A percentile compares a stretch with the other conserved stretches of the same genome.
Evolutionary conservation across 208 protist species (phyloP).

Genomic region (Porcisia hertigi): DNA sequence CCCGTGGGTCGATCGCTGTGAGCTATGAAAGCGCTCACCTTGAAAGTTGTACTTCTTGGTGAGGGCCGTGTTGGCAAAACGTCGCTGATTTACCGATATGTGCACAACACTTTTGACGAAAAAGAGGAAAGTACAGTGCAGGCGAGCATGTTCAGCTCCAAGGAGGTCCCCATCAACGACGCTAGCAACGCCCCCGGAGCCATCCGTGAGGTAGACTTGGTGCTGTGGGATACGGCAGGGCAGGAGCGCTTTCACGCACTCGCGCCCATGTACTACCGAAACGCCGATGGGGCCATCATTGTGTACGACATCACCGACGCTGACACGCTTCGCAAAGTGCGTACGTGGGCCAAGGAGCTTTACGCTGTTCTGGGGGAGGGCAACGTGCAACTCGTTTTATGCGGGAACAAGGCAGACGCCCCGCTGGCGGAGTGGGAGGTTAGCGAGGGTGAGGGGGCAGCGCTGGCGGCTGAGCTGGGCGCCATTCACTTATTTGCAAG

Average conservation of each 20-base stretch:
- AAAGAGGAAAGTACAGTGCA: constrained; percentile 68
- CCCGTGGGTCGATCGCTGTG: neutral
- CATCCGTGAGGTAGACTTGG: constrained; percentile 87
- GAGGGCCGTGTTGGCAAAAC: constrained; percentile 90
- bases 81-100: constrained; percentile 72
- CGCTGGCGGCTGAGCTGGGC: constrained; percentile 56
- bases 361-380: constrained; percentile 88
- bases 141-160: constrained; percentile 67
- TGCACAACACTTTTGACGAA: constrained; percentile 68
- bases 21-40: constrained; percentile 27
- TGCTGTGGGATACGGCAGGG: constrained; percentile 95
- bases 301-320: constrained; percentile 97
- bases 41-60: constrained; percentile 83
- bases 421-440: constrained; percentile 74
- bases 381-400: constrained; percentile 89
- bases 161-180: constrained; percentile 52
- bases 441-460: constrained; percentile 52
- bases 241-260: constrained; percentile 97
- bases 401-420: constrained; percentile 95
- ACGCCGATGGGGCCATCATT: constrained; percentile 86
- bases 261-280: constrained; percentile 87
- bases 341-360: constrained; percentile 96
- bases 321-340: constrained; percentile 91
- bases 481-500: constrained; percentile 74
- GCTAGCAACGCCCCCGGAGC: constrained; percentile 12